phyloP scores from a whole-genome alignment of 805 yeast genomes.

The Candida pini region DNA sequence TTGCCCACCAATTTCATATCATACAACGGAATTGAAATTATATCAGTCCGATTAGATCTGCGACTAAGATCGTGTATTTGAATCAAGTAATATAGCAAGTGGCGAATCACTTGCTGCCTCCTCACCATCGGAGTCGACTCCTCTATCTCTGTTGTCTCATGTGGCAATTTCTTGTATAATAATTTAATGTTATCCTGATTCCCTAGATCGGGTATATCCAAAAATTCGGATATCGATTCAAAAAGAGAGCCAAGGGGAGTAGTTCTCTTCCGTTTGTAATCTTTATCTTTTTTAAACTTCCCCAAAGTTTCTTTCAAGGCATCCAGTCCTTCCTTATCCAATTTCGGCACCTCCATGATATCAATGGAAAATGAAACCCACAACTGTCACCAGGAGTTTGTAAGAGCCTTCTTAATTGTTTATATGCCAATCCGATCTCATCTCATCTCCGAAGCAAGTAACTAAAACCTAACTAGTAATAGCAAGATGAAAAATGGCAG shows the following conservation, averaged over 20 bases:
- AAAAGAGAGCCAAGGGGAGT: slow-evolving; percentile 30
- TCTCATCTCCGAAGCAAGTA: too few relatives aligned
- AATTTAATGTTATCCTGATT: slow-evolving; percentile 5
- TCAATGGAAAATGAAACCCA: too few relatives aligned
- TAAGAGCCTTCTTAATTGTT: too few relatives aligned
- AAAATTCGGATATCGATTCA: slow-evolving; percentile 18
- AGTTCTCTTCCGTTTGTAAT: slow-evolving; percentile 22
- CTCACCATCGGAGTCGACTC: slow-evolving; percentile 2
- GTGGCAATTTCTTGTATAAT: slow-evolving; percentile 5
- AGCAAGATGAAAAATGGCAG: too few relatives aligned
- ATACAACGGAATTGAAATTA: slow-evolving; percentile 69
- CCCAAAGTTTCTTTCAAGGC: slow-evolving; percentile 19
- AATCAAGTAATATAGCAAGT: slow-evolving; percentile 31
- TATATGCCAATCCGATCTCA: too few relatives aligned
- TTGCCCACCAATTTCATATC: slow-evolving; percentile 74
- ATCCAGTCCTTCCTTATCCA: slow-evolving; percentile 10
- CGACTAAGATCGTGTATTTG: slow-evolving; percentile 35
- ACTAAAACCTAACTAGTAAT: too few relatives aligned
- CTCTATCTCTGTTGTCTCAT: neutral
- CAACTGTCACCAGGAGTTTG: too few relatives aligned
- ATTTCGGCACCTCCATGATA: slow-evolving; percentile 2
- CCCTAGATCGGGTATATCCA: slow-evolving; percentile 1
- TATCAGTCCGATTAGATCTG: slow-evolving; percentile 26
- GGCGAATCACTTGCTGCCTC: slow-evolving; percentile 27
- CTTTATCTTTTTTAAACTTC: slow-evolving; percentile 18